phyloP scores from a whole-genome alignment of 1,284 basidiomycete species.

The Fomitopsis schrenkii region DNA sequence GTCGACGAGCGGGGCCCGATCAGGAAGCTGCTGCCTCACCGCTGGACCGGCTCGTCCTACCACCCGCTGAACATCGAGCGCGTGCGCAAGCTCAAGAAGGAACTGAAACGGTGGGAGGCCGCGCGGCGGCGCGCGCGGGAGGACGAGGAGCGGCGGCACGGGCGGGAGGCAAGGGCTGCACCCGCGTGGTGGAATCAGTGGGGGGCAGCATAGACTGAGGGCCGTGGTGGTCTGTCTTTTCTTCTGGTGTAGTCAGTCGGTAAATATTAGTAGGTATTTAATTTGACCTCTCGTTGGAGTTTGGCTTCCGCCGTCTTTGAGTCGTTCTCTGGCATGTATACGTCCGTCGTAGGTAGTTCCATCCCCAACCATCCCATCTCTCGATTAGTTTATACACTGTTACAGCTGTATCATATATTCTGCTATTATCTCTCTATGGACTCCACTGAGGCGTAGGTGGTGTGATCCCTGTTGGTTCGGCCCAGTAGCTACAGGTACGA shows the following conservation, averaged over 20 bases:
- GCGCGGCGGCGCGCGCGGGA: slow-evolving; percentile 32
- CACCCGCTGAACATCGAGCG: slow-evolving; percentile 57
- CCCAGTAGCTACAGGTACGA: too few relatives aligned
- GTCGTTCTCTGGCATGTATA: background rate
- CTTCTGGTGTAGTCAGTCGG: background rate
- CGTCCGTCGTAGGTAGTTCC: background rate
- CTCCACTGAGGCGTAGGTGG: background rate
- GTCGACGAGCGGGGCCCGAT: background rate
- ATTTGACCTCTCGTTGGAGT: background rate
- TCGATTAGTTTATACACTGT: background rate
- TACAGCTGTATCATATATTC: background rate
- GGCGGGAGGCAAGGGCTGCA: slow-evolving; percentile 9
- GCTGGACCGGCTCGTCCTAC: slow-evolving; percentile 43
- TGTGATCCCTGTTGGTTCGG: background rate
- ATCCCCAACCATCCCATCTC: background rate
- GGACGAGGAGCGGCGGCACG: slow-evolving; percentile 31
- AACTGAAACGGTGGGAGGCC: slow-evolving; percentile 64
- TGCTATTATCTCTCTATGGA: background rate
- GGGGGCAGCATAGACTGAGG: background rate
- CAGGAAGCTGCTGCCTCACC: slow-evolving; percentile 17
- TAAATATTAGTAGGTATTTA: background rate
- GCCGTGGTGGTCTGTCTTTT: background rate
- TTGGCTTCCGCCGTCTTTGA: background rate
- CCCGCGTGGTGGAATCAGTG: background rate
- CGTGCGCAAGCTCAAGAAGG: slow-evolving; percentile 51